Base-by-base conservation (phyloP, 2,329 filamentous ascomycete genomes). In the Colletotrichum lindemuthianum region DNA sequence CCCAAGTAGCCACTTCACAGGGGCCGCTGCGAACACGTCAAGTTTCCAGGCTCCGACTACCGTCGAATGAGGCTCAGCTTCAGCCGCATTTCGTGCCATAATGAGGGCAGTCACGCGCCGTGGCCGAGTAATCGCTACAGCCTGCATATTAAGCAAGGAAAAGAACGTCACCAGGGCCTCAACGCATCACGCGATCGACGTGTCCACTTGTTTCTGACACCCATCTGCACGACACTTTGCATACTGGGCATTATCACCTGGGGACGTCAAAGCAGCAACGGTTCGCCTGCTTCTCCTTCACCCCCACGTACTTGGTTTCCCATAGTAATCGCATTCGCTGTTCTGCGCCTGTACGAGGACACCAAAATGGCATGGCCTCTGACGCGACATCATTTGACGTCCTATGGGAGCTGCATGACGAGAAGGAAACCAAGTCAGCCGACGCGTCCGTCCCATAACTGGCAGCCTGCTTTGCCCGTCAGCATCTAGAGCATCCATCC, bases 341-440 rank as follows among this genome's bases (percentile, higher is more conserved):
- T 45, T 9, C 1, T 16, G 15, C 1, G 11, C 24, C 49, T 49
- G 49, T 54, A 60, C 44, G 49, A 54, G 16, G n/a, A 7, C n/a
- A 50, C 50, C 10, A 51, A 15, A 65, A 33, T 9, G 33, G 57
- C 50, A 65, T 40, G 9, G 33, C 44, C 34, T 9, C 16, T 39
- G 16, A 13, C 40, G 13, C 37, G 5, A 11, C 44, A 43, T 34
- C 13, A 24, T 16, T 40, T n/a, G 10, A 3, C 34, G 12, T 34
- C n/a, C 15, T 51, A 49, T 60, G 58, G 58, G 37, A n/a, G n/a
- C 52, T 56, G 51, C 47, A 65, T 50, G 51, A 61, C 45, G 51
- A 8, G 13, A 61, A 56, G 33, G 51, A 40, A 7, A 33, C 45
- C 37, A 11, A 16, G 34, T 33, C 45, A 8, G 15, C 24, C 24